Base-by-base conservation (phyloP, 2,329 filamentous ascomycete species). In the Eurotiales sp. region DNA sequence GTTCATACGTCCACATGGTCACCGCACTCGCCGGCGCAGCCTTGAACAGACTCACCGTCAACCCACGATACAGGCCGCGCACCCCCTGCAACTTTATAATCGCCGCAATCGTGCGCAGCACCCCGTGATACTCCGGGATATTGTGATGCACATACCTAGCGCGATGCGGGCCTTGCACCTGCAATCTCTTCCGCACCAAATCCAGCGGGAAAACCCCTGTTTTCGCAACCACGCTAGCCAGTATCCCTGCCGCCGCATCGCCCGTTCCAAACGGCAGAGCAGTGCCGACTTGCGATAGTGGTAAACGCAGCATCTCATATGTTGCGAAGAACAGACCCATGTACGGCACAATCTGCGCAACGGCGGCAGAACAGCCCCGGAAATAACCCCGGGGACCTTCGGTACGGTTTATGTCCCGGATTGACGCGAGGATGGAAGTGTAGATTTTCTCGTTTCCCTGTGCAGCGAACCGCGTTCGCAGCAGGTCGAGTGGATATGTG, bases 291-390 rank as follows among this genome's bases (percentile, higher is more conserved):
- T 54, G 43, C 2, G 59, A 43, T 41, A 92, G 68, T 0, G 79
- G 80, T 6, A 82, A 66, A 5, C 88, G 78, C 46, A 95, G 73
- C 8, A 79, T 77, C 70, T 99, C 93, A 72, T 97, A 99, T 36
- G 84, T 81, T 29, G 88, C 82, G 71, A 99, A 99, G 75, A 99
- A 97, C 2, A 96, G 77, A 12, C 93, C 93, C 93, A 99, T 99
- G 68, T 92, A 95, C 2, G 93, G 93, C 8, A 96, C 83, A 44
- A 97, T 93, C 73, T 96, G 91, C 22, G 79, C 86, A 19, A 97
- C 75, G 0, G 86, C 90, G 1, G 92, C 91, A 1, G 81, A 81
- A 29, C 95, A 75, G 3, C 93, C 93, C 44, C 90, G 87, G 70
- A 96, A 99, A 73, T 95, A 97, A 0, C 93, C 93, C 3, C 69